Evolutionary conservation across 1,284 basidiomycete genomes (phyloP).

Genomic region (Xerocomus tenax): DNA sequence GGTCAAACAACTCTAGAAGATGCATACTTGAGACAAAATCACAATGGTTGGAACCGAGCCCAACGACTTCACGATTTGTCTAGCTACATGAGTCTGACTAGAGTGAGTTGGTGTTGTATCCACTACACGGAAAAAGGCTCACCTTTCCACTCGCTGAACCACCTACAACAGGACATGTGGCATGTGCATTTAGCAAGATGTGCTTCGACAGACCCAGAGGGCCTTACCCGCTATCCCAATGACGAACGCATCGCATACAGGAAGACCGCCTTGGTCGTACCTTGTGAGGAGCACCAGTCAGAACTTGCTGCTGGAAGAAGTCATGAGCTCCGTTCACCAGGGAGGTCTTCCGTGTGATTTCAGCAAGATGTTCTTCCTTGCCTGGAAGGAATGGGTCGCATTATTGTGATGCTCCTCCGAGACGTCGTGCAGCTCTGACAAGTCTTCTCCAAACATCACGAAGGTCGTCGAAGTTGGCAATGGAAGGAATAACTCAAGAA

Average conservation of each 20-base stretch:
- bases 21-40: conserved; percentile 71
- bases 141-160: conserved; percentile 94
- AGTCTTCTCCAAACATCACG: conserved; percentile 27
- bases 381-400: conserved; percentile 20
- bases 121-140: conserved; percentile 12
- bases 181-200: conserved; percentile 8
- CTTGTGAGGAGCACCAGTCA: conserved; percentile 33
- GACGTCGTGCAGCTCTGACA: conserved; percentile 17
- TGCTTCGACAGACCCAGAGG: conserved; percentile 34
- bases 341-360: conserved; percentile 76
- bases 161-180: conserved; percentile 37
- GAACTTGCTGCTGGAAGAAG: conserved; percentile 2
- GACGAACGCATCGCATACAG: conserved; percentile 74
- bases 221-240: conserved; percentile 85
- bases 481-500: background rate
- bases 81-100: conserved; percentile 79
- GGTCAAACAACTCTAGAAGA: background rate
- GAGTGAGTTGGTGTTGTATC: conserved; percentile 12
- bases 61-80: conserved; percentile 73
- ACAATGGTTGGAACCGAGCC: conserved; percentile 82
- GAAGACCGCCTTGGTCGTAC: conserved; percentile 68
- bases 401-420: conserved; percentile 16
- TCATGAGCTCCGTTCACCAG: conserved; percentile 44
- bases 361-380: conserved; percentile 68
- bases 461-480: background rate